A percentile compares a stretch with the other conserved stretches of the same genome.
phyloP scores from a whole-genome alignment of 2,329 filamentous ascomycete genomes.

The Colletotrichum sp. region DNA sequence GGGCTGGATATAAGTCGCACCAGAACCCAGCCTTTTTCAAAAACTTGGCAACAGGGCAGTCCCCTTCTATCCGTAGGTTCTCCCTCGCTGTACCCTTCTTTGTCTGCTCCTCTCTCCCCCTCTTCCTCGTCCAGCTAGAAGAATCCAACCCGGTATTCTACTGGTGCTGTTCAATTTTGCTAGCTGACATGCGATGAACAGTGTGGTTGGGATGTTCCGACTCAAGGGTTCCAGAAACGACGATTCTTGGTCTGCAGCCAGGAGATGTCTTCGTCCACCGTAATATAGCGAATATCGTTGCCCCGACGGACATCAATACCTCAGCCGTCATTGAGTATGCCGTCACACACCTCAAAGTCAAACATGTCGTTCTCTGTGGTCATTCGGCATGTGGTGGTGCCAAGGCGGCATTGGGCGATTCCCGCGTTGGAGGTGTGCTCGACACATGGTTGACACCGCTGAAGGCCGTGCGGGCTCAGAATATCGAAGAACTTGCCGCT shows the following conservation, averaged over 20 bases:
- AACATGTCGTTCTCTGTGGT: constrained; percentile 74
- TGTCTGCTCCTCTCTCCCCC: neutral
- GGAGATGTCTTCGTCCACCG: constrained; percentile 90
- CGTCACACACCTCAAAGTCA: constrained; percentile 72
- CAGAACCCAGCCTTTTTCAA: constrained; percentile 76
- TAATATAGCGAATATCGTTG: constrained; percentile 87
- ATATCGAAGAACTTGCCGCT: constrained; percentile 61
- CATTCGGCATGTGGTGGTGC: constrained; percentile 74
- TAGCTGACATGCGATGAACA: constrained; percentile 26
- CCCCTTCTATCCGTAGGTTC: constrained; percentile 61
- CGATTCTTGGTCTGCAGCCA: constrained; percentile 76
- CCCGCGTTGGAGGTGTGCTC: constrained; percentile 55
- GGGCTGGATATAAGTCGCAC: constrained; percentile 68
- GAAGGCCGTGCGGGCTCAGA: constrained; percentile 44
- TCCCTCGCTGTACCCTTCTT: neutral
- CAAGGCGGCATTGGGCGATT: constrained; percentile 57
- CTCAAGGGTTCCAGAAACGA: constrained; percentile 84
- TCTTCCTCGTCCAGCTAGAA: neutral
- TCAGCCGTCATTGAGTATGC: constrained; percentile 81
- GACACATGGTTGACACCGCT: constrained; percentile 62
- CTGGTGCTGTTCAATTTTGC: neutral
- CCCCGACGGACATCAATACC: constrained; percentile 76
- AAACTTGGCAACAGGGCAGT: constrained; percentile 70
- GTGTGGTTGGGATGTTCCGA: constrained; percentile 91
- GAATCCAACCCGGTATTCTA: neutral